Conservation (phyloP, 192 early-diverging fungal species). For the Backusella australiensis region DNA sequence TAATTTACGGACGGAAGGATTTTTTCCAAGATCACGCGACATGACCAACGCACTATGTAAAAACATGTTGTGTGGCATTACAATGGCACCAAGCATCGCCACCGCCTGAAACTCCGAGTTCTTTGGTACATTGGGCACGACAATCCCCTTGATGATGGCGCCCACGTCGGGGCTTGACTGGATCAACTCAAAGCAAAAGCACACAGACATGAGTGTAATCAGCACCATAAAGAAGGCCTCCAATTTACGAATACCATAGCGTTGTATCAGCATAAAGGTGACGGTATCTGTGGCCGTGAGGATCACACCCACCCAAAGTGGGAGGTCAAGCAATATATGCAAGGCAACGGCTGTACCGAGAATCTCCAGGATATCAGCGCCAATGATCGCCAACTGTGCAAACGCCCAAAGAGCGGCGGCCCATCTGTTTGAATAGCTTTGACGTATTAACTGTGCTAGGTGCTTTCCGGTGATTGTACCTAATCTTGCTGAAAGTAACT, state of each 20-base stretch:
- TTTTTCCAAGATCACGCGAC: slow-evolving; percentile 36
- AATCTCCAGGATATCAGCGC: slow-evolving; percentile 73
- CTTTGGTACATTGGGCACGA: slow-evolving; percentile 52
- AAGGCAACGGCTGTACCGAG: slow-evolving; percentile 89
- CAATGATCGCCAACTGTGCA: slow-evolving; percentile 66
- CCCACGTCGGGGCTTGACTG: slow-evolving; percentile 48
- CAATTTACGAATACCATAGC: slow-evolving; percentile 61
- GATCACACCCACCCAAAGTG: slow-evolving; percentile 72
- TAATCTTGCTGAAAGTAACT: slow-evolving; percentile 55
- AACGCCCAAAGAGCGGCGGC: slow-evolving; percentile 53
- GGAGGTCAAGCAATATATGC: slow-evolving; percentile 69
- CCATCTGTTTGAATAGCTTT: slow-evolving; percentile 47
- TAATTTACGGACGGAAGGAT: slow-evolving; percentile 36
- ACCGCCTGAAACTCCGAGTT: slow-evolving; percentile 62
- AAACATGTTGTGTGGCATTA: slow-evolving; percentile 93
- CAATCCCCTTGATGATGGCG: slow-evolving; percentile 48
- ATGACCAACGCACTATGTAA: slow-evolving; percentile 79
- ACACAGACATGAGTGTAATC: slow-evolving; percentile 68
- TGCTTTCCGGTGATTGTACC: slow-evolving; percentile 65
- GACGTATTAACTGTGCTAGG: slow-evolving; percentile 53
- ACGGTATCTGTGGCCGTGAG: slow-evolving; percentile 78
- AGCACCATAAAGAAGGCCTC: slow-evolving; percentile 74
- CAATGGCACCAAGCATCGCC: slow-evolving; percentile 67
- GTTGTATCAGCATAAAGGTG: slow-evolving; percentile 66
- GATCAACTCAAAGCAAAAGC: slow-evolving; percentile 71